phyloP scores from a whole-genome alignment of 2,329 filamentous ascomycete genomes.

The Aureobasidium lini region DNA sequence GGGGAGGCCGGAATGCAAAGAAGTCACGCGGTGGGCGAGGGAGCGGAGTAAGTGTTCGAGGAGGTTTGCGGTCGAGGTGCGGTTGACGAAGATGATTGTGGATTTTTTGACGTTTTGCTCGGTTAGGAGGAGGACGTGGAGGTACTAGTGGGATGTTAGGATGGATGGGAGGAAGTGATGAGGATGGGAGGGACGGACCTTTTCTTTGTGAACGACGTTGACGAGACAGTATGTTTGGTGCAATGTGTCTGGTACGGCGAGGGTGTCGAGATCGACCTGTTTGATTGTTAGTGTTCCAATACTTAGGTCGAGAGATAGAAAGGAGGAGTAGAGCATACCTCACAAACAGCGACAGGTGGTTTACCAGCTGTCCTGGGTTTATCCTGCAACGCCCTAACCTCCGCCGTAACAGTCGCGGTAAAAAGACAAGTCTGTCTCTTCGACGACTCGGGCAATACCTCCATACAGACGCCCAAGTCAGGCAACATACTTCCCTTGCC shows the following conservation, averaged over 20 bases:
- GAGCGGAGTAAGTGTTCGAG: conserved; percentile 81
- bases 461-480: too few relatives aligned
- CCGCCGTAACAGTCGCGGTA: conserved; percentile 88
- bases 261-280: conserved; percentile 56
- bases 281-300: background rate
- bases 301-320: too few relatives aligned
- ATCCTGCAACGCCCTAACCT: conserved; percentile 79
- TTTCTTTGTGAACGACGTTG: conserved; percentile 82
- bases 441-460: conserved; percentile 34
- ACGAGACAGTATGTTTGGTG: conserved; percentile 80
- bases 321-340: conserved; percentile 33
- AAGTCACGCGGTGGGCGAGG: conserved; percentile 82
- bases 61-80: conserved; percentile 78
- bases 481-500: conserved; percentile 83
- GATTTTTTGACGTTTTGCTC: conserved; percentile 66
- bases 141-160: conserved; percentile 44
- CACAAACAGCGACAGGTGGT: conserved; percentile 77
- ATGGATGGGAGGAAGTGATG: background rate
- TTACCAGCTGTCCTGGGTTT: conserved; percentile 62
- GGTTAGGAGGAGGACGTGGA: conserved; percentile 81
- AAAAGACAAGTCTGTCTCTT: conserved; percentile 91
- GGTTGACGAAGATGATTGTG: conserved; percentile 90
- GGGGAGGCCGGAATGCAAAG: conserved; percentile 78
- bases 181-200: conserved; percentile 26
- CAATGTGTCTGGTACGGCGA: conserved; percentile 74